These are phyloP conservation scores for Mucor saturninus DNA, from an alignment of 371 early-diverging fungal species.

Conservation along the genomic window DNA sequence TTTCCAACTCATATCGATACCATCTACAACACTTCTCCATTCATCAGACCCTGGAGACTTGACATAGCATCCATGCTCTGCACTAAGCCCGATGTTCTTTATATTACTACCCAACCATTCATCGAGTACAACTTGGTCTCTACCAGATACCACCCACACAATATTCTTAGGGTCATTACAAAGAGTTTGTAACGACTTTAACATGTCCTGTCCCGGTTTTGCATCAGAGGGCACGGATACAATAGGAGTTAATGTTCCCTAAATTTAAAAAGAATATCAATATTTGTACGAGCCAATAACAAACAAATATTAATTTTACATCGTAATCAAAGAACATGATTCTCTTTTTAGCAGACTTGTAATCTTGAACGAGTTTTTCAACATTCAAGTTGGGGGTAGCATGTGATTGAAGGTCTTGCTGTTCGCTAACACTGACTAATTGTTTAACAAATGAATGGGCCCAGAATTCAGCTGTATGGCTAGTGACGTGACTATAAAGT, in stretches of 20 bases:
- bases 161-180: conserved; percentile 77
- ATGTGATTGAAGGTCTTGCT: conserved; percentile 51
- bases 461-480: conserved; percentile 93
- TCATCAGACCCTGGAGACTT: conserved; percentile 45
- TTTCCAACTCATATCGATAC: conserved; percentile 86
- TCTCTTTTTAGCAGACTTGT: conserved; percentile 61
- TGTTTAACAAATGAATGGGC: conserved; percentile 80
- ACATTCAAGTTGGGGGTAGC: conserved; percentile 72
- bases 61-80: conserved; percentile 72
- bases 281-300: background rate
- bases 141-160: conserved; percentile 91
- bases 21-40: conserved; percentile 79
- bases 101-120: conserved; percentile 82
- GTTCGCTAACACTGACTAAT: conserved; percentile 41
- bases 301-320: conserved; percentile 31
- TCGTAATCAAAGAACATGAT: conserved; percentile 89
- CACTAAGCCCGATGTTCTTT: conserved; percentile 77
- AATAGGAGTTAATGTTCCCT: conserved; percentile 84
- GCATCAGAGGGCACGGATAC: conserved; percentile 73
- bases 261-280: background rate
- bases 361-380: conserved; percentile 40
- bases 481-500: conserved; percentile 81
- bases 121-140: conserved; percentile 83
- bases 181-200: conserved; percentile 61
- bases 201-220: conserved; percentile 67